Evolutionary conservation across 768 basidiomycete genomes (phyloP).

Genomic region (Chalciporus pseudorubinellus): DNA sequence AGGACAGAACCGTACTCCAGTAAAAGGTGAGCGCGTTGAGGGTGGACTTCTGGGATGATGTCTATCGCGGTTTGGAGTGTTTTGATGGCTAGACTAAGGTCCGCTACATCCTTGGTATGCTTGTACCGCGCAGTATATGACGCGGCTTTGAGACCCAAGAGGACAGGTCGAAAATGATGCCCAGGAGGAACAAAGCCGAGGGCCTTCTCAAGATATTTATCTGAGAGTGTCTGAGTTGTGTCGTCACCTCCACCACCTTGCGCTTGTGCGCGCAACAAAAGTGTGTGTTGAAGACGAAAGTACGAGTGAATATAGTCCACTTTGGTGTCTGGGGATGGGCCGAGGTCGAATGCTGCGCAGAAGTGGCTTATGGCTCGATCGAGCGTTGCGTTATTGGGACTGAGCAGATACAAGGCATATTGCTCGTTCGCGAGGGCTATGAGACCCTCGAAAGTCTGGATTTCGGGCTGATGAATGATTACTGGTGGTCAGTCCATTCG

Average conservation of each 20-base stretch:
- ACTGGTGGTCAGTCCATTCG: neutral
- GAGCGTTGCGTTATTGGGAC: neutral
- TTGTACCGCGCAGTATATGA: conserved; percentile 11
- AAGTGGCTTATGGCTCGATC: conserved; percentile 14
- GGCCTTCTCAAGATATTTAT: conserved; percentile 10
- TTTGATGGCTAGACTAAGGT: conserved; percentile 15
- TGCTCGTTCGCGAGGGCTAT: conserved; percentile 11
- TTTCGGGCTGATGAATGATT: neutral
- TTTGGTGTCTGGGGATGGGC: conserved; percentile 1
- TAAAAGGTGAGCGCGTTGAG: conserved; percentile 11
- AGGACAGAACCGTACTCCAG: conserved; percentile 21
- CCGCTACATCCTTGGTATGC: conserved; percentile 8
- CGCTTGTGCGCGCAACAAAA: neutral
- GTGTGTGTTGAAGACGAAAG: conserved; percentile 7
- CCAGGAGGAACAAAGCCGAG: conserved; percentile 2
- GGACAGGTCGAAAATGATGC: conserved; percentile 9
- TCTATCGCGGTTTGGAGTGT: conserved; percentile 2
- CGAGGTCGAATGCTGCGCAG: conserved; percentile 18
- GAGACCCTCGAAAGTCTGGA: conserved; percentile 27
- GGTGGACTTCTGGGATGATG: conserved; percentile 4
- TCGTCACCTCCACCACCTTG: neutral
- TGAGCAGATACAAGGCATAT: conserved; percentile 4
- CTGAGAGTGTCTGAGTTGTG: neutral
- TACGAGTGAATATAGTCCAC: conserved; percentile 6
- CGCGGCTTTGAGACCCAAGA: conserved; percentile 10